A percentile compares a stretch with the other conserved stretches of the same genome.
These are phyloP conservation scores for Rhizophagus sp. DNA, from an alignment of 192 early-diverging fungal genomes.

Conservation along the genomic window DNA sequence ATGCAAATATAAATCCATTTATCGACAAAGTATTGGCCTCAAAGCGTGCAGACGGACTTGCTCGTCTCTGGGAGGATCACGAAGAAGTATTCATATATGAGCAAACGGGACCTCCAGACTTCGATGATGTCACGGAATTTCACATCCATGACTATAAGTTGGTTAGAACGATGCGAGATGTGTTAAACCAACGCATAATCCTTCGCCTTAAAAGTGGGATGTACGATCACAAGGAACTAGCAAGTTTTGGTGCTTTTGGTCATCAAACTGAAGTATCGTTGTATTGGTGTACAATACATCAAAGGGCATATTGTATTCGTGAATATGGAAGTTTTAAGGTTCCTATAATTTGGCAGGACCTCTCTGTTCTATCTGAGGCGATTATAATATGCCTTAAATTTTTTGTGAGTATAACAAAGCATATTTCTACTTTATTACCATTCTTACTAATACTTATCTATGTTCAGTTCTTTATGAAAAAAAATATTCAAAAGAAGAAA, in stretches of 20 bases:
- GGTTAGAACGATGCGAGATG: slow-evolving; percentile 21
- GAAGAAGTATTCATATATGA: slow-evolving; percentile 26
- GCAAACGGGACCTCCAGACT: slow-evolving; percentile 12
- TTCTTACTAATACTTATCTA: slow-evolving; percentile 20
- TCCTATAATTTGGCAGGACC: slow-evolving; percentile 19
- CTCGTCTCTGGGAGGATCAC: slow-evolving; percentile 6
- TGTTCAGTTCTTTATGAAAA: slow-evolving; percentile 21
- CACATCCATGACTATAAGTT: slow-evolving; percentile 24
- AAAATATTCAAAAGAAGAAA: slow-evolving; percentile 3
- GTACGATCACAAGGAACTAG: slow-evolving; percentile 19
- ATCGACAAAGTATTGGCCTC: slow-evolving; percentile 24
- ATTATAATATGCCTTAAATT: slow-evolving; percentile 30
- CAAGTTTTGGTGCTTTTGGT: slow-evolving; percentile 29
- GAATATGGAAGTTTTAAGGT: slow-evolving; percentile 25
- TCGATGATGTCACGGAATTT: slow-evolving; percentile 19
- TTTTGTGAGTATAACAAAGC: slow-evolving; percentile 20
- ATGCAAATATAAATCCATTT: slow-evolving; percentile 22
- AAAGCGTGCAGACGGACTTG: slow-evolving; percentile 24
- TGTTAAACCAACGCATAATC: slow-evolving; percentile 16
- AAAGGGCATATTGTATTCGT: slow-evolving; percentile 23
- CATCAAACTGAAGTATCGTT: slow-evolving; percentile 21
- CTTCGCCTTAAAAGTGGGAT: slow-evolving; percentile 17
- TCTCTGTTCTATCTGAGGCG: slow-evolving; percentile 17
- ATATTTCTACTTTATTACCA: neutral
- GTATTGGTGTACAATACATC: slow-evolving; percentile 27